Conservation (phyloP, 1,284 basidiomycete genomes). For the Leccinum subfulvum region DNA sequence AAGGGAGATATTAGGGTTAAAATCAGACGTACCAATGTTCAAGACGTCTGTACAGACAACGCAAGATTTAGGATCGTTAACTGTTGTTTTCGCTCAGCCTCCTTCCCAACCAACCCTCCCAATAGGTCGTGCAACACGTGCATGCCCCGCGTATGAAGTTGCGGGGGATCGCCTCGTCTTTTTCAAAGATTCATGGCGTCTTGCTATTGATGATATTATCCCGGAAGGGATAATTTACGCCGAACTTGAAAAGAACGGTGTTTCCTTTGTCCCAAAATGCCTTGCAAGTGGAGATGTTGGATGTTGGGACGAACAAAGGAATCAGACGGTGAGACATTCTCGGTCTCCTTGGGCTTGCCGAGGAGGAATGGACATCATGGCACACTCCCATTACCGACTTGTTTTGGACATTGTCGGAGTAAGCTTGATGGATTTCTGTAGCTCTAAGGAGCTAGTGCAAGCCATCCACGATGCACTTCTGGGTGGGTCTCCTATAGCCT, state of each 20-base stretch:
- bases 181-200: background rate
- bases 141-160: background rate
- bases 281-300: background rate
- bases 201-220: background rate
- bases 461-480: background rate
- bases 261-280: background rate
- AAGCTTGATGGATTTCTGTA: background rate
- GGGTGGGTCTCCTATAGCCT: background rate
- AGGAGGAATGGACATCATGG: background rate
- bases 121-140: background rate
- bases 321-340: background rate
- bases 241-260: background rate
- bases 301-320: background rate
- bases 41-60: background rate
- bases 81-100: background rate
- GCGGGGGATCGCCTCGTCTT: background rate
- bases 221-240: background rate
- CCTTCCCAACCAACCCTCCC: background rate
- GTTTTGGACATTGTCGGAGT: background rate
- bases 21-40: background rate
- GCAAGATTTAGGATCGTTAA: background rate
- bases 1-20: background rate
- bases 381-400: background rate
- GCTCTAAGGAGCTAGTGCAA: background rate
- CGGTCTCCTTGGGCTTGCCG: background rate